These are phyloP conservation scores for Alternaria dauci DNA, from an alignment of 2,329 filamentous ascomycete species.

Conservation along the genomic window DNA sequence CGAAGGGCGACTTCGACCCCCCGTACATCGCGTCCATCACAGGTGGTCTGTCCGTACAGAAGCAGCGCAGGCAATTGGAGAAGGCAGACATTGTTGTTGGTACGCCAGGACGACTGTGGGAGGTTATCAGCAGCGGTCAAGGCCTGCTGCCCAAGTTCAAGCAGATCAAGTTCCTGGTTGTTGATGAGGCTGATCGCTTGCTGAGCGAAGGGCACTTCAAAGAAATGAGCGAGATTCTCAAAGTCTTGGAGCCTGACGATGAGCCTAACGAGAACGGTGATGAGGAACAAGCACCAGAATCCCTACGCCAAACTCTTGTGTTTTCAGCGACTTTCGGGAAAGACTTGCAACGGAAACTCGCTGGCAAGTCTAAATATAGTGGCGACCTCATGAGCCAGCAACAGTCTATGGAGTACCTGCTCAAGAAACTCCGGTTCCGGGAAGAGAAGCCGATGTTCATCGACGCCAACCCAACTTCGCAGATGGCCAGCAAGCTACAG, in stretches of 20 bases:
- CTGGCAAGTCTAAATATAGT: slow-evolving; percentile 67
- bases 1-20: slow-evolving; percentile 67
- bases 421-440: slow-evolving; percentile 88
- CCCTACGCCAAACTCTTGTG: slow-evolving; percentile 82
- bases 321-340: slow-evolving; percentile 98
- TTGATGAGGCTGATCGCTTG: slow-evolving; percentile 93
- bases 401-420: slow-evolving; percentile 89
- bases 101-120: slow-evolving; percentile 93
- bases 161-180: slow-evolving; percentile 79
- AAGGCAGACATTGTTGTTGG: slow-evolving; percentile 92
- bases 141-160: slow-evolving; percentile 75
- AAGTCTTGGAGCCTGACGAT: slow-evolving; percentile 74
- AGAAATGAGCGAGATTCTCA: slow-evolving; percentile 87
- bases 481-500: slow-evolving; percentile 85
- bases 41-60: slow-evolving; percentile 90
- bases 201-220: slow-evolving; percentile 95
- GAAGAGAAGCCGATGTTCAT: slow-evolving; percentile 87
- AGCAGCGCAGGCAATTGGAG: slow-evolving; percentile 85
- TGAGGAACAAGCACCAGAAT: slow-evolving; percentile 24
- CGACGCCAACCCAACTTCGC: slow-evolving; percentile 86
- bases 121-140: slow-evolving; percentile 81
- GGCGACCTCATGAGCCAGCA: slow-evolving; percentile 72
- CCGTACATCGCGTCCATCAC: slow-evolving; percentile 82
- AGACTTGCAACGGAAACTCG: slow-evolving; percentile 87
- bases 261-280: slow-evolving; percentile 56